Evolutionary conservation across 176 grass and related monocot genomes (phyloP).

Genomic region (Eragrostis curvula): DNA sequence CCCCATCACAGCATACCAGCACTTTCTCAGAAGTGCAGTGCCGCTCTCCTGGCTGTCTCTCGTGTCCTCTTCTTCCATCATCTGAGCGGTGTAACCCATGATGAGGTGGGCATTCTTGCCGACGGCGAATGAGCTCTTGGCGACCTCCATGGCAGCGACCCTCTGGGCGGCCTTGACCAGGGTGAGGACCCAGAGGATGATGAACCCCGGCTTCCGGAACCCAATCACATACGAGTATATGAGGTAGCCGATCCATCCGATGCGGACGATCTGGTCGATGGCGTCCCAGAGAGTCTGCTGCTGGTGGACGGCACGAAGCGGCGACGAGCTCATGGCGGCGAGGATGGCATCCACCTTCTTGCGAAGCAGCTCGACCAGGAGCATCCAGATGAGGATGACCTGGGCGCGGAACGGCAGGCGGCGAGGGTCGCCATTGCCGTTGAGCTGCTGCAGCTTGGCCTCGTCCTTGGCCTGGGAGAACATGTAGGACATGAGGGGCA

Average conservation of each 20-base stretch:
- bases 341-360: conserved; percentile 38
- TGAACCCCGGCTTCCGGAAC: background rate
- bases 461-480: conserved; percentile 31
- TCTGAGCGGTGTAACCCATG: conserved; percentile 25
- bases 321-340: conserved; percentile 10
- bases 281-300: conserved; percentile 18
- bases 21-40: background rate
- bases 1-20: conserved; percentile 27
- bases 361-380: conserved; percentile 31
- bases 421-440: background rate
- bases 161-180: conserved; percentile 22
- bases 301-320: background rate
- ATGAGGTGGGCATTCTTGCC: conserved; percentile 24
- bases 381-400: too few species aligned
- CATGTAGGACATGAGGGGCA: conserved; percentile 45
- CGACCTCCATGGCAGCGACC: conserved; percentile 19
- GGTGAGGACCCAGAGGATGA: conserved; percentile 35
- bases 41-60: background rate
- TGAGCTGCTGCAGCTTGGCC: background rate
- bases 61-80: background rate
- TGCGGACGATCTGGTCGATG: conserved; percentile 29
- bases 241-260: conserved; percentile 42
- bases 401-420: background rate
- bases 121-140: conserved; percentile 30
- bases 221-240: conserved; percentile 8